These are phyloP conservation scores for Plasmodium sp. DNA, from an alignment of 169 alveolate species.

Conservation along the genomic window DNA sequence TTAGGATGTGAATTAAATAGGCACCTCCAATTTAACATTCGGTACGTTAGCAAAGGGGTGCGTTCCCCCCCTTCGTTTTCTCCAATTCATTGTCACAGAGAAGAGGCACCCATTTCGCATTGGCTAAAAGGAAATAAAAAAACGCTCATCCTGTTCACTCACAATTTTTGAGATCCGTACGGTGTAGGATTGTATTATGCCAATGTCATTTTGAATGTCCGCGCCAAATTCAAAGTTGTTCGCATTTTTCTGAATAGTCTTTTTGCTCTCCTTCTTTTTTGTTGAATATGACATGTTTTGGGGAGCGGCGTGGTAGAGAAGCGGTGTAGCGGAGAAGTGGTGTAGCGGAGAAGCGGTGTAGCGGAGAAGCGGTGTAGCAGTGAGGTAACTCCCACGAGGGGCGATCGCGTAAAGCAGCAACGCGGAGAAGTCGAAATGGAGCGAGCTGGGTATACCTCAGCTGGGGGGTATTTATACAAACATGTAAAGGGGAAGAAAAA, in stretches of 20 bases:
- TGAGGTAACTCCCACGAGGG: not conserved
- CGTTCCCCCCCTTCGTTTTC: not conserved
- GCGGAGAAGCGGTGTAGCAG: not conserved
- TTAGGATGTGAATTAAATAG: not conserved
- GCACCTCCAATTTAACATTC: not conserved
- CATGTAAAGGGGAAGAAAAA: not conserved
- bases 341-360: not conserved
- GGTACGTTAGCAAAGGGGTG: not conserved
- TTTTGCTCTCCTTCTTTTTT: constrained; percentile 19
- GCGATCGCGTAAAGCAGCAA: not conserved
- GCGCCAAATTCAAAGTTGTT: constrained; percentile 19
- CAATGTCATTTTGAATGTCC: constrained; percentile 58
- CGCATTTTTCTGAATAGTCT: not conserved
- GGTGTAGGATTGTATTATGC: constrained; percentile 46
- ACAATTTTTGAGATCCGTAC: constrained; percentile 42
- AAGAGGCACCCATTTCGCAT: not conserved
- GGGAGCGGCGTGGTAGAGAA: not conserved
- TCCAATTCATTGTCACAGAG: not conserved
- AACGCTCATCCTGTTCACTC: not conserved
- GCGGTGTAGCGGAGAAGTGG: not conserved
- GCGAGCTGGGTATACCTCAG: not conserved
- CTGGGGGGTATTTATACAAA: not conserved
- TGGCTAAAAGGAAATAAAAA: not conserved
- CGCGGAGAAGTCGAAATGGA: not conserved
- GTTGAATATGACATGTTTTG: constrained; percentile 69